Conservation (phyloP, 495 filamentous ascomycete species). For the Talaromyces wortmannii region DNA sequence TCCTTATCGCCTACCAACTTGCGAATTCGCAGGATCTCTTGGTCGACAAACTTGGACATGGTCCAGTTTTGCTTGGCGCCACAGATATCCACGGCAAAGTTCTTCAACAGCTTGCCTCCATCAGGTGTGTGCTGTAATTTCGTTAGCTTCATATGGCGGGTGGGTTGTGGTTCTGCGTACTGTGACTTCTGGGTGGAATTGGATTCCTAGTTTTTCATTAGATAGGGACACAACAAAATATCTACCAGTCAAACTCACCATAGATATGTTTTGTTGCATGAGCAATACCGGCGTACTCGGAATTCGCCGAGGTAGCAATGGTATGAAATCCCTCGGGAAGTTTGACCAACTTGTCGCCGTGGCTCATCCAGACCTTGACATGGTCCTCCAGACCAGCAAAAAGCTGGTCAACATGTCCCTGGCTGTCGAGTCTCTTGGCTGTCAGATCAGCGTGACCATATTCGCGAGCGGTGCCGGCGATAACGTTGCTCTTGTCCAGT, state of each 20-base stretch:
- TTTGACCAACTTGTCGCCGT: slow-evolving; percentile 72
- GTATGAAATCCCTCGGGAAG: slow-evolving; percentile 65
- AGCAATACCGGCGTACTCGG: slow-evolving; percentile 75
- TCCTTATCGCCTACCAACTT: slow-evolving; percentile 69
- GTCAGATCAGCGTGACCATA: slow-evolving; percentile 62
- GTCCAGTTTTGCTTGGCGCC: slow-evolving; percentile 67
- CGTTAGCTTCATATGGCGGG: slow-evolving; percentile 2
- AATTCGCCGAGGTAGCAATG: slow-evolving; percentile 69
- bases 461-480: slow-evolving; percentile 58
- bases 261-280: slow-evolving; percentile 59
- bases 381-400: slow-evolving; percentile 38
- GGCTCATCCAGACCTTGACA: slow-evolving; percentile 77
- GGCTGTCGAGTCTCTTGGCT: slow-evolving; percentile 36
- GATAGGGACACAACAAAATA: slow-evolving; percentile 5
- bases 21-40: slow-evolving; percentile 71
- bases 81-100: slow-evolving; percentile 81
- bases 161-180: slow-evolving; percentile 37
- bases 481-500: slow-evolving; percentile 58
- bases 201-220: slow-evolving; percentile 47
- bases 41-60: slow-evolving; percentile 73
- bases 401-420: slow-evolving; percentile 57
- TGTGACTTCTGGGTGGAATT: slow-evolving; percentile 85
- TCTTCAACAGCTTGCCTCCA: slow-evolving; percentile 60
- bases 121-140: slow-evolving; percentile 24
- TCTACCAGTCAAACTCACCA: slow-evolving; percentile 9